phyloP scores from a whole-genome alignment of 2,329 filamentous ascomycete species.

The Penicillium sp. region DNA sequence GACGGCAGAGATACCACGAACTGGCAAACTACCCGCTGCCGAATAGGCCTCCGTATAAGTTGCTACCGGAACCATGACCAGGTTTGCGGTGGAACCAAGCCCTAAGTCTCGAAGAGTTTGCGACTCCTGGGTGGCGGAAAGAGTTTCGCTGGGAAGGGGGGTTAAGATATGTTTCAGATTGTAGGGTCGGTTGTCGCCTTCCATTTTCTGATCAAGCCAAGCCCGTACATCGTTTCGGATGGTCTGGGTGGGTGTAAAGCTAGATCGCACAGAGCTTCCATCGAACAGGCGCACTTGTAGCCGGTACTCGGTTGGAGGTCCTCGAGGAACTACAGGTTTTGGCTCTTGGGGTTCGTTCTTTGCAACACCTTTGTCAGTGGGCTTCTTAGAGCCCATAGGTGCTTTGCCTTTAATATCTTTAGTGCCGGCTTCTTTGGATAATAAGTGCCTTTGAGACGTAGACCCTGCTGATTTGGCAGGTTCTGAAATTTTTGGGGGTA shows the following conservation, averaged over 20 bases:
- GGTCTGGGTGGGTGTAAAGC: constrained; percentile 64
- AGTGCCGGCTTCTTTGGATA: constrained; percentile 63
- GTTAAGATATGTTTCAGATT: constrained; percentile 81
- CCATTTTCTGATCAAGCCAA: constrained; percentile 70
- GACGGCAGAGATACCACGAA: constrained; percentile 41
- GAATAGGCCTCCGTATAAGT: constrained; percentile 60
- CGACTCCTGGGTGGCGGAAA: constrained; percentile 73
- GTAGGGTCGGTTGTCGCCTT: constrained; percentile 63
- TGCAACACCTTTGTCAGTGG: constrained; percentile 1
- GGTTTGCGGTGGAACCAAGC: constrained; percentile 73
- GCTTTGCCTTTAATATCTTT: constrained; percentile 47
- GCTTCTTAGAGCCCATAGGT: constrained; percentile 11
- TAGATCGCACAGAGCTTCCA: constrained; percentile 71
- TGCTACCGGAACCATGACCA: constrained; percentile 73
- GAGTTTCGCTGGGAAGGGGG: constrained; percentile 70
- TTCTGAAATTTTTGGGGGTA: constrained; percentile 18
- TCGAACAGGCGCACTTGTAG: constrained; percentile 82
- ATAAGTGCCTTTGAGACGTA: constrained; percentile 56
- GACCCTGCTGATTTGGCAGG: constrained; percentile 45
- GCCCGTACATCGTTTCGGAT: constrained; percentile 65
- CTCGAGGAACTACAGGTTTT: constrained; percentile 14
- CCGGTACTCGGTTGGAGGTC: constrained; percentile 48
- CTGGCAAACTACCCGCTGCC: constrained; percentile 37
- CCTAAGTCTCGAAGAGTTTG: constrained; percentile 67
- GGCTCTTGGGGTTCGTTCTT: constrained; percentile 12